phyloP scores from a whole-genome alignment of 164 flowering plant genomes.

The Annona cherimola region DNA sequence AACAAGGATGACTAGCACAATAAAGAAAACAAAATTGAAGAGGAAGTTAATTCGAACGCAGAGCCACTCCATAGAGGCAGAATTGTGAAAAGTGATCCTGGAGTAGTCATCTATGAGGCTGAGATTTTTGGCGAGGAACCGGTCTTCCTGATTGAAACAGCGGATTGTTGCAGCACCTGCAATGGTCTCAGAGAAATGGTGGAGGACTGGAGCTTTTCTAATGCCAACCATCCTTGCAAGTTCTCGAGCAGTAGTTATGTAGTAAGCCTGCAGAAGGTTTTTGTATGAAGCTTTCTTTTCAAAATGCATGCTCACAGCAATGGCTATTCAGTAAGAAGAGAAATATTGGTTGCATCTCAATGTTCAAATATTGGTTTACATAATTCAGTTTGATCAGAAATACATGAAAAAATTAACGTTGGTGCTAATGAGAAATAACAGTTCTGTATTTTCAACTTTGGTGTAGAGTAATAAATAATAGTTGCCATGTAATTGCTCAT shows the following conservation, averaged over 20 bases:
- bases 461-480: too few relatives aligned
- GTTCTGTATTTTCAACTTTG: too few relatives aligned
- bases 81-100: constrained; percentile 59
- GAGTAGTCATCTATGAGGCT: constrained; percentile 61
- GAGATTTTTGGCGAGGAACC: constrained; percentile 39
- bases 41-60: constrained; percentile 67
- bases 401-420: too few relatives aligned
- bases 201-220: constrained; percentile 65
- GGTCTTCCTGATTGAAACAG: constrained; percentile 62
- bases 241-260: constrained; percentile 77
- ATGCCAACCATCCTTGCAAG: constrained; percentile 75
- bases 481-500: too few relatives aligned
- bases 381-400: neutral
- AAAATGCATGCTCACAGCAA: neutral
- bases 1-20: constrained; percentile 67
- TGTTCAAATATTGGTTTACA: neutral
- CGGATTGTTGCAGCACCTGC: constrained; percentile 61
- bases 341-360: neutral
- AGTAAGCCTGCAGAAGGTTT: constrained; percentile 49
- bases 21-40: constrained; percentile 71
- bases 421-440: too few relatives aligned
- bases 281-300: neutral
- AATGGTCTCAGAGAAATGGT: constrained; percentile 72
- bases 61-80: constrained; percentile 83
- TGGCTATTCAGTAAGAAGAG: neutral